These are phyloP conservation scores for Trichoderma sp. DNA, from an alignment of 2,329 filamentous ascomycete genomes.

Conservation along the genomic window DNA sequence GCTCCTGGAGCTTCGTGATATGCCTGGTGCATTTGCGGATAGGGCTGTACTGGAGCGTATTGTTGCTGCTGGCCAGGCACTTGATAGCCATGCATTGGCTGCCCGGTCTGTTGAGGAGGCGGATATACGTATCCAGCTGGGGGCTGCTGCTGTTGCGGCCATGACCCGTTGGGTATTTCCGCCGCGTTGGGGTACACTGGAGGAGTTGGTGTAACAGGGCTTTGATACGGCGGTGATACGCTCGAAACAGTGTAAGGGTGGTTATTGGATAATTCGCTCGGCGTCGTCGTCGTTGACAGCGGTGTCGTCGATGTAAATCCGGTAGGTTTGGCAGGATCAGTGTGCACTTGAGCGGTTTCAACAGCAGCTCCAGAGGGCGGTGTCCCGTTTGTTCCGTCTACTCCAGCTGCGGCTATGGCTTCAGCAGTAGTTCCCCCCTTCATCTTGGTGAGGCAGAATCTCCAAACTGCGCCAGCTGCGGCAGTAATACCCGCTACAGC, in stretches of 20 bases:
- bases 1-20: conserved; percentile 12
- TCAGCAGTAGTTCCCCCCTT: conserved; percentile 4
- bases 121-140: conserved; percentile 10
- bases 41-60: not conserved
- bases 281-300: conserved; percentile 3
- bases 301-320: not conserved
- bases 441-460: not conserved
- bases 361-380: not conserved
- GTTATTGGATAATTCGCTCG: not conserved
- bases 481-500: not conserved
- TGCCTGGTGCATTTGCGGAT: conserved; percentile 2
- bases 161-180: conserved; percentile 8
- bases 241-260: conserved; percentile 1
- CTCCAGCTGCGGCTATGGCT: not conserved
- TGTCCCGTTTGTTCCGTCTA: not conserved
- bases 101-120: not conserved
- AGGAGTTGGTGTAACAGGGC: conserved; percentile 4
- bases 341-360: not conserved
- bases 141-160: conserved; percentile 9
- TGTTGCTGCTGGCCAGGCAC: conserved; percentile 3
- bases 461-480: conserved; percentile 4
- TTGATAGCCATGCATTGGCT: not conserved
- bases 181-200: conserved; percentile 8
- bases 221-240: conserved; percentile 12
- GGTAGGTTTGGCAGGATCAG: not conserved